phyloP scores from a whole-genome alignment of 768 basidiomycete genomes.

The Mycena crocata region DNA sequence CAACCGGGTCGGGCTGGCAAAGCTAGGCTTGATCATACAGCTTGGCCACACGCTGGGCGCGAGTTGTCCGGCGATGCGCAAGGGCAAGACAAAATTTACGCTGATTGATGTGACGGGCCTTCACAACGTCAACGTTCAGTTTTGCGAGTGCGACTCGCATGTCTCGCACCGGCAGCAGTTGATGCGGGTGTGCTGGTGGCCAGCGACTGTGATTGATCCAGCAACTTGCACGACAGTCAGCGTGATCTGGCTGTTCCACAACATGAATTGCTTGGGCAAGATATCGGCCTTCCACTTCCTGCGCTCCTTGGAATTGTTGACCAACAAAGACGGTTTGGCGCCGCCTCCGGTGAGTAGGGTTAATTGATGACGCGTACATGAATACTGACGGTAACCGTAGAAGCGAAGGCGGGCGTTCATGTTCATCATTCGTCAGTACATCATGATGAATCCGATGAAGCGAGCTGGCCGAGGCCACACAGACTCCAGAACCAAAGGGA shows the following conservation, averaged over 20 bases:
- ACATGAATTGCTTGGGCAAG: background rate
- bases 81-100: too few relatives aligned
- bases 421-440: background rate
- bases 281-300: background rate
- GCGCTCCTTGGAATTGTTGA: constrained; percentile 1
- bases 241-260: background rate
- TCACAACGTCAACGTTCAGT: too few relatives aligned
- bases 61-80: too few relatives aligned
- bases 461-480: constrained; percentile 4
- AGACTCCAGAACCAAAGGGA: background rate
- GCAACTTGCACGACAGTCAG: background rate
- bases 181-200: constrained; percentile 21
- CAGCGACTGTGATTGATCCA: constrained; percentile 4
- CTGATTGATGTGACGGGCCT: too few relatives aligned
- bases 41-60: too few relatives aligned
- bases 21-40: too few relatives aligned
- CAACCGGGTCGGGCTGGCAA: too few relatives aligned
- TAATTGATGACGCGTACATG: too few relatives aligned
- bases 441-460: constrained; percentile 6
- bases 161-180: constrained; percentile 11
- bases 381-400: too few relatives aligned
- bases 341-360: background rate
- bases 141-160: too few relatives aligned
- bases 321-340: background rate
- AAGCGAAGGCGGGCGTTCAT: too few relatives aligned